These are phyloP conservation scores for Alternaria novae-zelandiae DNA, from an alignment of 2,329 filamentous ascomycete species.

Conservation along the genomic window DNA sequence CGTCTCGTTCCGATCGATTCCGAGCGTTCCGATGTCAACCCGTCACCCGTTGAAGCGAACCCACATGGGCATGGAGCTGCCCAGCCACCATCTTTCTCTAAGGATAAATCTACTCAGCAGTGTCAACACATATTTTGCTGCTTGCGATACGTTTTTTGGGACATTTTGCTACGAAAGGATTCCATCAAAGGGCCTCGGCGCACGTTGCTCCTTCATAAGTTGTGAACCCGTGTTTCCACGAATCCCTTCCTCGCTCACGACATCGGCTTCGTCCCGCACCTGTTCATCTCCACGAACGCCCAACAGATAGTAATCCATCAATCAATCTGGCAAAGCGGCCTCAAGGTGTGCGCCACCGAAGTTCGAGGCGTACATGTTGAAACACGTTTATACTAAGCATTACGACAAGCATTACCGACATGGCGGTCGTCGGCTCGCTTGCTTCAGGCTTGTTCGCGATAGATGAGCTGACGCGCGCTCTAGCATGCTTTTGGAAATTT, in stretches of 20 bases:
- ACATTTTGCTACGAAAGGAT: not conserved
- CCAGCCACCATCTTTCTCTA: not conserved
- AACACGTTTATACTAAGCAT: constrained; percentile 1
- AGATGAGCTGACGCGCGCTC: constrained; percentile 4
- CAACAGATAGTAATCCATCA: not conserved
- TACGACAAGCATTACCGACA: constrained; percentile 5
- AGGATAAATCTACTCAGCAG: not conserved
- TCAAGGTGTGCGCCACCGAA: not conserved
- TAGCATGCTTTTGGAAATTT: not conserved
- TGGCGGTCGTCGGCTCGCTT: not conserved
- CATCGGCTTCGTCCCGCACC: not conserved
- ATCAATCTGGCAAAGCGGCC: not conserved
- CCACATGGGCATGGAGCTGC: not conserved
- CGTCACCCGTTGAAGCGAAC: not conserved
- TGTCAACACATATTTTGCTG: not conserved
- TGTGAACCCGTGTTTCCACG: constrained; percentile 18
- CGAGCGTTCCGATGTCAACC: not conserved
- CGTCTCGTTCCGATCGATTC: not conserved
- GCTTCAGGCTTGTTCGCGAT: constrained; percentile 1
- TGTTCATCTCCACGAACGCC: constrained; percentile 14
- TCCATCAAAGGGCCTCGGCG: not conserved
- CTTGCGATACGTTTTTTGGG: not conserved
- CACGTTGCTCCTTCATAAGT: constrained; percentile 11
- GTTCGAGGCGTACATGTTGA: constrained; percentile 4
- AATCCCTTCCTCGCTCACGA: constrained; percentile 4